Percentiles rank a stretch among this genome's conserved stretches.
Evolutionary conservation across 225 moss, liverwort and hornwort species (phyloP).

Genomic region (Neckera pumila): DNA sequence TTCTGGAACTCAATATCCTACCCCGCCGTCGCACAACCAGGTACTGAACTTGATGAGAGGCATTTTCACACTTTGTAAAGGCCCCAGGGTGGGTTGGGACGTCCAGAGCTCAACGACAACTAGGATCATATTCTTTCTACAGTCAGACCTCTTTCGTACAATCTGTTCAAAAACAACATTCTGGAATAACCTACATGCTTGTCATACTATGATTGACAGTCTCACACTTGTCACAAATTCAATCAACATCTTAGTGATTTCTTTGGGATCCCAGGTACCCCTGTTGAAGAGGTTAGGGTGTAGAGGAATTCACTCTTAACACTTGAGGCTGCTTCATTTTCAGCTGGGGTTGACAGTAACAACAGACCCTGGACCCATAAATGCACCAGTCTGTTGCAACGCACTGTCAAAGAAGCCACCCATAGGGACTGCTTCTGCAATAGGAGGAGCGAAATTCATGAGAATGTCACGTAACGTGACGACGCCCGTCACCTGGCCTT

Average conservation of each 20-base stretch:
- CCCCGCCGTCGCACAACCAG: background rate
- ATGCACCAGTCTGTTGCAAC: constrained; percentile 35
- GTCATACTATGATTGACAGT: background rate
- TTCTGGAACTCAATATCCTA: background rate
- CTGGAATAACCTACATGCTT: background rate
- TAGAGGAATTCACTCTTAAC: background rate
- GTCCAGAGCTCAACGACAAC: background rate
- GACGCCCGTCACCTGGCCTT: constrained; percentile 31
- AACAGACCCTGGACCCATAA: constrained; percentile 35
- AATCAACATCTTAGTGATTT: background rate
- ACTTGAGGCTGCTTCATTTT: background rate
- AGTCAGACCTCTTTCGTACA: background rate
- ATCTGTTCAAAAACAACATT: background rate
- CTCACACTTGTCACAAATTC: background rate
- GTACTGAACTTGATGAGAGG: background rate
- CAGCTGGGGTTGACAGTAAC: constrained; percentile 14
- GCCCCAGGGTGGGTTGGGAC: background rate
- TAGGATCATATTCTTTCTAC: background rate
- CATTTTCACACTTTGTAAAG: background rate
- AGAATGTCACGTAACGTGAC: constrained; percentile 65
- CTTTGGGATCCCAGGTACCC: background rate
- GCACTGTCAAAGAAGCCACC: constrained; percentile 57
- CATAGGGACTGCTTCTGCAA: constrained; percentile 22
- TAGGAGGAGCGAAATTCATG: constrained; percentile 42
- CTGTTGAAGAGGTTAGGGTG: background rate